phyloP scores from a whole-genome alignment of 202 grass and related monocot genomes.

The Panicum virgatum region DNA sequence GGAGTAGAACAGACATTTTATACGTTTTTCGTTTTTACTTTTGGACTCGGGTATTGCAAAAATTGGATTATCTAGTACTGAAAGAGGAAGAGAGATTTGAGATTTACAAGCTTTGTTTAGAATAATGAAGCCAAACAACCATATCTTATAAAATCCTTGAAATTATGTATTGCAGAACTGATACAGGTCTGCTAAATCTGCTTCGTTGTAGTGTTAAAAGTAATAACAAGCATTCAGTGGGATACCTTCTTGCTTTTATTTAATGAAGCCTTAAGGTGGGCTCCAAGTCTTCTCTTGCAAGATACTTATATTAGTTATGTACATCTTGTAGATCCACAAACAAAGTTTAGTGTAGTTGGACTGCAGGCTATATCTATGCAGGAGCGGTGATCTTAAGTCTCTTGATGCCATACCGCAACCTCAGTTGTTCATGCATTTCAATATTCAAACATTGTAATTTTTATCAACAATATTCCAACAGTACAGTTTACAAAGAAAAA shows the following conservation, averaged over 20 bases:
- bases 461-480: background rate
- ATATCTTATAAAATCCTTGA: conserved; percentile 20
- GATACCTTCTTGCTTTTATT: background rate
- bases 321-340: background rate
- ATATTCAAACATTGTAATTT: background rate
- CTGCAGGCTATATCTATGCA: conserved; percentile 12
- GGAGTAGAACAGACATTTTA: conserved; percentile 12
- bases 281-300: background rate
- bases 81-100: conserved; percentile 19
- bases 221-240: background rate
- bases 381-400: background rate
- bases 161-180: background rate
- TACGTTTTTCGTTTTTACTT: background rate
- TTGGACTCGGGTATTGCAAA: conserved; percentile 28
- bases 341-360: background rate
- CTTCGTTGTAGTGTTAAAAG: background rate
- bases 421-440: background rate
- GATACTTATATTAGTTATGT: background rate
- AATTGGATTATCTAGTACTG: background rate
- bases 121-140: conserved; percentile 31
- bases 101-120: conserved; percentile 20
- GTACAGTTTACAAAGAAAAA: background rate
- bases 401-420: background rate
- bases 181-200: background rate
- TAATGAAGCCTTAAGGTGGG: background rate